Conservation (phyloP, 2,329 filamentous ascomycete genomes). For the Diaporthe capsici region DNA sequence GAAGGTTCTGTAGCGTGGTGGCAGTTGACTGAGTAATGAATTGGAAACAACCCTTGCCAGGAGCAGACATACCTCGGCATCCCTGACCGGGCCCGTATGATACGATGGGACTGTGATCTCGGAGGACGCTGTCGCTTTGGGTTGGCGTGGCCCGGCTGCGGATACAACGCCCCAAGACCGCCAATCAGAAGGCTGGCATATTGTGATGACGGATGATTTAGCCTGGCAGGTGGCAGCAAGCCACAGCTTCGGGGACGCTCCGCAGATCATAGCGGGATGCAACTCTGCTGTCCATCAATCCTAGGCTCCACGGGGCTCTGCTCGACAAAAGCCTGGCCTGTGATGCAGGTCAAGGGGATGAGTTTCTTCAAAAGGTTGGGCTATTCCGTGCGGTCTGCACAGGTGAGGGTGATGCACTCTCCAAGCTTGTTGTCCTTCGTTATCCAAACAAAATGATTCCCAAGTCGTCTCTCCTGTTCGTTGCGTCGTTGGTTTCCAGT, state of each 20-base stretch:
- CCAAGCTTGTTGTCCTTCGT: neutral
- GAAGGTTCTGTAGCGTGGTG: neutral
- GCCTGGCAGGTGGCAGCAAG: neutral
- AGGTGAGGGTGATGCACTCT: neutral
- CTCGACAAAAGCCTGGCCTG: neutral
- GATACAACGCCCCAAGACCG: neutral
- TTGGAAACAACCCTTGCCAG: slow-evolving; percentile 16
- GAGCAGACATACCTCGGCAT: slow-evolving; percentile 15
- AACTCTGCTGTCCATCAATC: slow-evolving; percentile 2
- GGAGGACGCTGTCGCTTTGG: slow-evolving; percentile 9
- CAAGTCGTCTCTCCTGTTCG: neutral
- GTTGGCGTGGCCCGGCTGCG: slow-evolving; percentile 6
- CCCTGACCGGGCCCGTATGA: slow-evolving; percentile 16
- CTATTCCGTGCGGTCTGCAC: neutral
- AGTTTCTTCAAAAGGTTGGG: neutral
- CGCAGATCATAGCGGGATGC: slow-evolving; percentile 25
- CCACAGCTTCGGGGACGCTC: slow-evolving; percentile 20
- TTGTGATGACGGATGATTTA: slow-evolving; percentile 3
- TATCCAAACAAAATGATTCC: neutral
- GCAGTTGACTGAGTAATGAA: slow-evolving; percentile 2
- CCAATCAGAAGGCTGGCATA: slow-evolving; percentile 5
- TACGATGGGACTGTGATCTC: slow-evolving; percentile 31
- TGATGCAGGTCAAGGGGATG: slow-evolving; percentile 9
- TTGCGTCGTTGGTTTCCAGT: neutral
- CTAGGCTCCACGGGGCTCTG: neutral